Evolutionary conservation across 192 early-diverging fungal genomes (phyloP), one percentile per base, ranked within the genome.

Genomic region (Gamsiella multidivaricata): DNA sequence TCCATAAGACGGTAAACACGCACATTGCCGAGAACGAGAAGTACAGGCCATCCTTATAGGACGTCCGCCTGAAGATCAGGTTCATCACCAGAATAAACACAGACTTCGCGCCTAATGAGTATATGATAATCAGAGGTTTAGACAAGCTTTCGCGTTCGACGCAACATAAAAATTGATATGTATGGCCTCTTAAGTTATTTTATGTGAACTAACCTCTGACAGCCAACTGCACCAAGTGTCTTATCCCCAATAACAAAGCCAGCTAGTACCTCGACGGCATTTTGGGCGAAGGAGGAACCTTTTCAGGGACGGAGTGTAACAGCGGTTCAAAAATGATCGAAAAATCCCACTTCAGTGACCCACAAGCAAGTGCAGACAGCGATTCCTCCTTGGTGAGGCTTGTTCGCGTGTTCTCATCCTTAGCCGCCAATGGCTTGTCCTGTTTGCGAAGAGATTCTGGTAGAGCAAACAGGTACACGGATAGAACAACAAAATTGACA

Each of bases 361-460:
- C 45, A 9, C n/a, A n/a, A 5, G n/a, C n/a, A 5, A n/a, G 4
- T n/a, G 17, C 45, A 10, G n/a, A 46, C 4, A 46, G n/a, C 17
- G 45, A n/a, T 5, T 5, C 45, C n/a, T 18, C n/a, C n/a, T 46
- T 46, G 37, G 37, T 5, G 37, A 12, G 37, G 37, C 37, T n/a
- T n/a, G n/a, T n/a, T n/a, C n/a, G n/a, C n/a, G n/a, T n/a, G n/a
- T n/a, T n/a, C n/a, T n/a, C n/a, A n/a, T n/a, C n/a, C n/a, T n/a
- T n/a, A n/a, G n/a, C n/a, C n/a, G n/a, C n/a, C n/a, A n/a, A n/a
- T n/a, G n/a, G n/a, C n/a, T n/a, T n/a, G n/a, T n/a, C n/a, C 39
- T 46, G 10, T 18, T 46, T 46, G 6, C 45, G 45, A 12, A 68
- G 36, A 3, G 67, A 69, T 17, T 69, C 67, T 9, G 67, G 67